Percentiles rank a stretch among this genome's conserved stretches.
These are phyloP conservation scores for Aspergillus flavus DNA, from an alignment of 2,329 filamentous ascomycete species.

Conservation along the genomic window DNA sequence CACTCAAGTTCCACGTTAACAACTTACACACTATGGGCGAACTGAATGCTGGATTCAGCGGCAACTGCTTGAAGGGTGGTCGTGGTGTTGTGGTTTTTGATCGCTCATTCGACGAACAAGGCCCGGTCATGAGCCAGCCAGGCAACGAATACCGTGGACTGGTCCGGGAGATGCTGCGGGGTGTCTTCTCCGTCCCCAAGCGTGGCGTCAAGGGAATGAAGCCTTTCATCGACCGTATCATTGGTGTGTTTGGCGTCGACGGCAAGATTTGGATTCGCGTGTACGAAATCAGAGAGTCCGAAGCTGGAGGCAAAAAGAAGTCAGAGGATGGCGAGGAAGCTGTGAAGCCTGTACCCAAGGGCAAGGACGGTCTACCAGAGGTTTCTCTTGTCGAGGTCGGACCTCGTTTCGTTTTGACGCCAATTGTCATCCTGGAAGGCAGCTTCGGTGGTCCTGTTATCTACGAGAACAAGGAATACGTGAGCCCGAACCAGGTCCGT, in stretches of 20 bases:
- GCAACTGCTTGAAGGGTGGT: slow-evolving; percentile 94
- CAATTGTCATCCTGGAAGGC: slow-evolving; percentile 92
- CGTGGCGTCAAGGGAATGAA: slow-evolving; percentile 81
- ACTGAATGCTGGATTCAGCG: slow-evolving; percentile 77
- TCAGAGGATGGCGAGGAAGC: slow-evolving; percentile 41
- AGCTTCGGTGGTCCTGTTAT: slow-evolving; percentile 95
- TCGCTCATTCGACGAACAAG: slow-evolving; percentile 76
- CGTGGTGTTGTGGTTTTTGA: slow-evolving; percentile 92
- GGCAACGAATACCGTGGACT: slow-evolving; percentile 49
- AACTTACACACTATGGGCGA: slow-evolving; percentile 95
- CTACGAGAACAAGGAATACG: slow-evolving; percentile 97
- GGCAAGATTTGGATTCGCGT: slow-evolving; percentile 95
- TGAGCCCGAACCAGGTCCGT: slow-evolving; percentile 92
- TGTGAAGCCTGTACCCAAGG: slow-evolving; percentile 42
- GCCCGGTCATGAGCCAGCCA: slow-evolving; percentile 67
- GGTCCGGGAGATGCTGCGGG: slow-evolving; percentile 84
- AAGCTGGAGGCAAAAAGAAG: slow-evolving; percentile 57
- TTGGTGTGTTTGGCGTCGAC: slow-evolving; percentile 87
- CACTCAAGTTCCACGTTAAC: slow-evolving; percentile 57
- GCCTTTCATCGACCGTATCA: slow-evolving; percentile 93
- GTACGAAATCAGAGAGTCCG: slow-evolving; percentile 88
- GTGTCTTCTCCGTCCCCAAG: slow-evolving; percentile 90
- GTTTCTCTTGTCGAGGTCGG: slow-evolving; percentile 89
- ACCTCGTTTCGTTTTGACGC: slow-evolving; percentile 87
- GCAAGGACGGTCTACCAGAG: slow-evolving; percentile 66